Conservation (phyloP, 2,329 filamentous ascomycete genomes). For the Monilinia laxa region DNA sequence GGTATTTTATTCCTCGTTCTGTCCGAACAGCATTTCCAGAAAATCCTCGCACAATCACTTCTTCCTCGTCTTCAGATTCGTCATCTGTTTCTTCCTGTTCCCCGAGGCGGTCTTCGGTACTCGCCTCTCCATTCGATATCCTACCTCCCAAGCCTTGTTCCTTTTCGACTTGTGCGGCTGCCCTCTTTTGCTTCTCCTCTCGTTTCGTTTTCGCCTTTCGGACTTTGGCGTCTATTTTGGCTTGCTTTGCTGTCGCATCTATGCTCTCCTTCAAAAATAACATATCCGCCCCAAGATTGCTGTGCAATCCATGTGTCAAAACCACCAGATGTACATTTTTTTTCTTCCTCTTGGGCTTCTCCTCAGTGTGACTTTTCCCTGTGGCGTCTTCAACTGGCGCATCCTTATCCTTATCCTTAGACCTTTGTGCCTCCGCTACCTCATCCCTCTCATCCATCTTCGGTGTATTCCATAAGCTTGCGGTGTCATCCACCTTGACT, state of each 20-base stretch:
- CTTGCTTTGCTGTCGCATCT: constrained; percentile 75
- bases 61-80: constrained; percentile 64
- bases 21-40: constrained; percentile 87
- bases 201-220: constrained; percentile 54
- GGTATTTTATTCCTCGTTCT: constrained; percentile 93
- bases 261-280: constrained; percentile 97
- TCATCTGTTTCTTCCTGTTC: constrained; percentile 30
- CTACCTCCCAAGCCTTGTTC: constrained; percentile 25
- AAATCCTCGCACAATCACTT: constrained; percentile 88
- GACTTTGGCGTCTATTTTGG: constrained; percentile 65
- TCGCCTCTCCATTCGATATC: constrained; percentile 20
- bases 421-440: constrained; percentile 29
- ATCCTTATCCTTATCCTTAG: constrained; percentile 32
- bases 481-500: constrained; percentile 82
- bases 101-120: constrained; percentile 21
- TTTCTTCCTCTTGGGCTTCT: constrained; percentile 50
- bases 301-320: constrained; percentile 91
- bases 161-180: constrained; percentile 25
- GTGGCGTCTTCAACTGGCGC: constrained; percentile 33
- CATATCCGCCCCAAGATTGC: constrained; percentile 95
- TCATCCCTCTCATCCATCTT: constrained; percentile 65
- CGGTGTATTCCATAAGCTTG: constrained; percentile 89
- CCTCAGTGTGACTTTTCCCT: constrained; percentile 30
- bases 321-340: constrained; percentile 89
- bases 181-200: constrained; percentile 27